Base-by-base conservation (phyloP, 2,329 filamentous ascomycete species). In the Aquanectria penicillioides region DNA sequence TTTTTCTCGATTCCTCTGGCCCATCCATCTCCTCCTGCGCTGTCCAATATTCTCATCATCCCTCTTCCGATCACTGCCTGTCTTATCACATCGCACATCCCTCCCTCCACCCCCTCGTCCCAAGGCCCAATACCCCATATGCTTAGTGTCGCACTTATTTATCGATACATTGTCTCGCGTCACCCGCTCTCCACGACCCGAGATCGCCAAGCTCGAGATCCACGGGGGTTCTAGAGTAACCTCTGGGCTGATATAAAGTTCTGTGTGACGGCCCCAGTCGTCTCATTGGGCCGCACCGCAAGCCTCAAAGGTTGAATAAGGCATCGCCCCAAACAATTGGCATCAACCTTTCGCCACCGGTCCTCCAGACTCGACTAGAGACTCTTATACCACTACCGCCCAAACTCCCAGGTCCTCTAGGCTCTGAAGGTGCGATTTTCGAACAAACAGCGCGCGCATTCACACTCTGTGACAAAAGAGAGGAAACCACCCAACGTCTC, bases 161-260 rank as follows among this genome's bases (percentile, higher is more conserved):
- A 57, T 67, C 38, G 49, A 68, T 50, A 64, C 44, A 52, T 46
- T 59, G 66, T 68, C 66, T 65, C 57, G 66, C 13, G 10, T 15
- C 46, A 17, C 25, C 4, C 17, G 28, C 28, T 20, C 53, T n/a
- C 15, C 31, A 31, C 28, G 15, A n/a, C 17, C 28, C 15, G 33
- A 13, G 11, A 12, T 4, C 26, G 22, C 11, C 12, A 33, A 34
- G 22, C 17, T 25, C 25, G n/a, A 26, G 17, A 17, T 22, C 29
- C 20, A 25, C 17, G 43, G 33, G 29, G 29, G 22, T 38, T 31
- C 37, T 18, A 23, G 48, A 52, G 18, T 34, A 36, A 44, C 28
- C 38, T 51, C 54, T 28, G n/a, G 43, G 40, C 36, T 40, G 25
- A 18, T 37, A 17, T 7, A 37, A 29, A 38, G 15, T 34, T 38